Conservation (phyloP, 2,329 filamentous ascomycete genomes). For the Cladosporium colombiae region DNA sequence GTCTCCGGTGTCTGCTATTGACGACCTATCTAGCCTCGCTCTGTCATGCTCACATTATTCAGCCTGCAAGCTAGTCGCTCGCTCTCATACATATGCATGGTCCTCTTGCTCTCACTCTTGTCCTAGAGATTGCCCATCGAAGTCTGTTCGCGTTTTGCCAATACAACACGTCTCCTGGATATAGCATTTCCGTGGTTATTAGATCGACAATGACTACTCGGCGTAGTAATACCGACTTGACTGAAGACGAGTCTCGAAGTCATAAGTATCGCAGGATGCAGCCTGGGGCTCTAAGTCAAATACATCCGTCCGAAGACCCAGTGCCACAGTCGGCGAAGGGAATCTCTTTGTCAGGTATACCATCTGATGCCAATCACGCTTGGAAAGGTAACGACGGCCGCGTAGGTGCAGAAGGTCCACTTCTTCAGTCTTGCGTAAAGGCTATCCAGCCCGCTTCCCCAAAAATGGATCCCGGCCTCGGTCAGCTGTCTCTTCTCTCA, state of each 20-base stretch:
- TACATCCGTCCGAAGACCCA: not conserved
- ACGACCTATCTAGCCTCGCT: not conserved
- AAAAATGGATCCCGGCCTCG: not conserved
- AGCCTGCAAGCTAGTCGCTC: not conserved
- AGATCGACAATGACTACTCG: not conserved
- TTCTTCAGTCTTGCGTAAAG: not conserved
- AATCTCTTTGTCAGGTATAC: not conserved
- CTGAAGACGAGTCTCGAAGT: not conserved
- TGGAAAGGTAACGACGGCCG: not conserved
- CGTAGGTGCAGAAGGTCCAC: not conserved
- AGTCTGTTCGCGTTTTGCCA: not conserved
- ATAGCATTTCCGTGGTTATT: not conserved
- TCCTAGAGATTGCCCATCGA: not conserved
- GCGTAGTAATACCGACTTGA: not conserved
- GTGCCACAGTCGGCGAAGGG: not conserved
- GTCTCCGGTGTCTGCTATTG: not conserved
- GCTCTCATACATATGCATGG: not conserved
- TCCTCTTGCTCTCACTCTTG: not conserved
- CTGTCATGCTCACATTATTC: not conserved
- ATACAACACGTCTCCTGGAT: not conserved
- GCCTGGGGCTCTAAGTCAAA: not conserved
- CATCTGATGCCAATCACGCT: not conserved
- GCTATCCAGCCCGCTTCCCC: not conserved
- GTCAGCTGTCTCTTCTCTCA: not conserved
- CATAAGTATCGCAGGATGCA: not conserved